Percentiles rank a stretch among this genome's conserved stretches.
These are phyloP conservation scores for Neotropicomus parvogracilis DNA, from an alignment of 1,284 basidiomycete genomes.

Conservation along the genomic window DNA sequence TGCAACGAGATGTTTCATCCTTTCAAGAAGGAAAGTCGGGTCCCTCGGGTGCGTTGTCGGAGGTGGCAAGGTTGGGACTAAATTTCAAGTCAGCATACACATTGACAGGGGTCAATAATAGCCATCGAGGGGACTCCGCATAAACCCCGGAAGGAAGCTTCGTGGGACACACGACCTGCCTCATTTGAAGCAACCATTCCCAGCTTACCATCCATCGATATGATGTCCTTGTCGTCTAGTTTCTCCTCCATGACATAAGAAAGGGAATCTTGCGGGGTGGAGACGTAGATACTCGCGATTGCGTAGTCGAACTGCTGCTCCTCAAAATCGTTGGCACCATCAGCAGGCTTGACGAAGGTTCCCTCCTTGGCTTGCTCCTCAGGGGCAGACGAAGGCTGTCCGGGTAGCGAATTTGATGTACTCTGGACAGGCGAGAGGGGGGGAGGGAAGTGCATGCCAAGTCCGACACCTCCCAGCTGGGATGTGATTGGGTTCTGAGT, in stretches of 20 bases:
- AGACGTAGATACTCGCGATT: slow-evolving; percentile 29
- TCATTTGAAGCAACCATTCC: slow-evolving; percentile 15
- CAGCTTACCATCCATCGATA: slow-evolving; percentile 51
- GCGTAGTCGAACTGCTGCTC: slow-evolving; percentile 25
- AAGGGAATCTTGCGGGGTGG: slow-evolving; percentile 24
- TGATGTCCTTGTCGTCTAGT: slow-evolving; percentile 47
- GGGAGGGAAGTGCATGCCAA: slow-evolving; percentile 29
- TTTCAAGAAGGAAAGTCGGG: slow-evolving; percentile 35
- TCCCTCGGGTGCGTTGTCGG: slow-evolving; percentile 43
- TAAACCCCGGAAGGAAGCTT: slow-evolving; percentile 20
- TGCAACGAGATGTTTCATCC: slow-evolving; percentile 33
- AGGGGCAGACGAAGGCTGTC: slow-evolving; percentile 36
- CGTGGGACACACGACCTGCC: slow-evolving; percentile 10
- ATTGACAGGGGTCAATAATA: slow-evolving; percentile 22
- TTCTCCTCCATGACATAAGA: slow-evolving; percentile 49
- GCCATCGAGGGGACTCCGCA: slow-evolving; percentile 21
- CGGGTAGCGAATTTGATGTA: slow-evolving; percentile 37
- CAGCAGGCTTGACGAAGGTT: neutral
- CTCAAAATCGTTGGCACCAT: slow-evolving; percentile 4
- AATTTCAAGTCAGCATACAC: slow-evolving; percentile 18
- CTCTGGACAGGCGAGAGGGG: slow-evolving; percentile 30
- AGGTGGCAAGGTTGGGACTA: slow-evolving; percentile 51
- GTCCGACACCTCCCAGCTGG: slow-evolving; percentile 12
- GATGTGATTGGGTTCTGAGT: slow-evolving; percentile 18
- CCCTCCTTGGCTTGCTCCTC: slow-evolving; percentile 12